Evolutionary conservation across 805 yeast genomes (phyloP).

Genomic region (Saturnispora kantuleensis): DNA sequence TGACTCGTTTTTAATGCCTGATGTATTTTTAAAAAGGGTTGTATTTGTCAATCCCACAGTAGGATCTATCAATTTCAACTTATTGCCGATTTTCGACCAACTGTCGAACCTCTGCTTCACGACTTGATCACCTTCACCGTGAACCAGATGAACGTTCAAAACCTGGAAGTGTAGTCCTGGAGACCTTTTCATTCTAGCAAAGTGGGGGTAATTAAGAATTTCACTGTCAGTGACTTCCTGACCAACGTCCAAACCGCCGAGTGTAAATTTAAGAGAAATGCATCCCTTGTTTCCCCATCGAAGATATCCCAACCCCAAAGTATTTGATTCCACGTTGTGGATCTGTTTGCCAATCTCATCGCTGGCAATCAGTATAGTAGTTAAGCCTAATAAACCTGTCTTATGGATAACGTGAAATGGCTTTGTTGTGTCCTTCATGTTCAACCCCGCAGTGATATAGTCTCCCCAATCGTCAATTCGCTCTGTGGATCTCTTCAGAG

Average conservation of each 20-base stretch:
- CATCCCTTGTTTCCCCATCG: slow-evolving; percentile 62
- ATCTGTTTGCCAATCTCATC: slow-evolving; percentile 27
- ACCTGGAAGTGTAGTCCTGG: slow-evolving; percentile 28
- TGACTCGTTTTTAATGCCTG: slow-evolving; percentile 3
- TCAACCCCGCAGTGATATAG: slow-evolving; percentile 18
- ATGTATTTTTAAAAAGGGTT: slow-evolving; percentile 2
- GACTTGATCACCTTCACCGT: slow-evolving; percentile 30
- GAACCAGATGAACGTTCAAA: slow-evolving; percentile 45
- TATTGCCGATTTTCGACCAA: slow-evolving; percentile 12
- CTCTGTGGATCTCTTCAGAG: slow-evolving; percentile 29
- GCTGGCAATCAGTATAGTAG: slow-evolving; percentile 34
- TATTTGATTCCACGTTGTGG: slow-evolving; percentile 28
- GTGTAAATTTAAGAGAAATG: slow-evolving; percentile 32
- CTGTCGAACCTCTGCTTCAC: slow-evolving; percentile 12
- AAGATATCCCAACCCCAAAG: slow-evolving; percentile 39
- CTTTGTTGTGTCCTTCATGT: slow-evolving; percentile 10
- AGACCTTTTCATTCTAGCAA: slow-evolving; percentile 7
- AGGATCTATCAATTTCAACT: slow-evolving; percentile 10
- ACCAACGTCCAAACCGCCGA: slow-evolving; percentile 25
- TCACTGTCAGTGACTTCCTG: background rate
- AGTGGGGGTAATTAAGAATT: background rate
- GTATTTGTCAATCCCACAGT: slow-evolving; percentile 7
- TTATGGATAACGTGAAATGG: slow-evolving; percentile 30
- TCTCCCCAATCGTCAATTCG: slow-evolving; percentile 28
- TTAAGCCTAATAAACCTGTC: slow-evolving; percentile 43